These are phyloP conservation scores for Gastrodia elata DNA, from an alignment of 106 monocot genomes.

Conservation along the genomic window DNA sequence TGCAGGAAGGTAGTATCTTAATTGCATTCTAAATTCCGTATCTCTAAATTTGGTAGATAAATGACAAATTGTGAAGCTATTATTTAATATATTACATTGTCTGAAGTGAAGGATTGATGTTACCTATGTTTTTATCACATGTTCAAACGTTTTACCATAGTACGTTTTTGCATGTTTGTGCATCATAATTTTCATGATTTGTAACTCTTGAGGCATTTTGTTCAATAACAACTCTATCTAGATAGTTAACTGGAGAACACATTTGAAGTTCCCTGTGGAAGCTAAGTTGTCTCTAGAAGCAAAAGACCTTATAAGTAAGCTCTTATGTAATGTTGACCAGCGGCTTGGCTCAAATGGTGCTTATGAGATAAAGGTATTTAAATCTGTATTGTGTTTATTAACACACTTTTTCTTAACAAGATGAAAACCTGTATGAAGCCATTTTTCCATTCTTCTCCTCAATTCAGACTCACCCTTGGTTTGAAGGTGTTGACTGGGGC, in stretches of 20 bases:
- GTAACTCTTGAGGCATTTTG: not conserved
- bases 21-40: too few relatives aligned
- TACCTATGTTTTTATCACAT: not conserved
- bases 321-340: conserved; percentile 81
- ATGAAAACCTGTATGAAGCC: too few relatives aligned
- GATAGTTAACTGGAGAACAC: conserved; percentile 95
- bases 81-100: not conserved
- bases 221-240: conserved; percentile 14
- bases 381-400: not conserved
- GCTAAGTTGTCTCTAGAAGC: conserved; percentile 67
- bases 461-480: conserved; percentile 69
- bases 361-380: conserved; percentile 73
- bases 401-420: not conserved
- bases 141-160: not conserved
- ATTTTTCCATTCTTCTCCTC: conserved; percentile 1
- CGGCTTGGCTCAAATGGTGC: conserved; percentile 87
- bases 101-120: not conserved
- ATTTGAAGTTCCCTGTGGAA: conserved; percentile 91
- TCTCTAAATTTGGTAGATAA: too few relatives aligned
- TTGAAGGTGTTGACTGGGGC: conserved; percentile 60
- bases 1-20: conserved; percentile 84
- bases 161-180: not conserved
- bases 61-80: not conserved
- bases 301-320: conserved; percentile 78
- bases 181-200: not conserved